Evolutionary conservation across 2,329 filamentous ascomycete species (phyloP).

Genomic region (Colletotrichum gigasporum): DNA sequence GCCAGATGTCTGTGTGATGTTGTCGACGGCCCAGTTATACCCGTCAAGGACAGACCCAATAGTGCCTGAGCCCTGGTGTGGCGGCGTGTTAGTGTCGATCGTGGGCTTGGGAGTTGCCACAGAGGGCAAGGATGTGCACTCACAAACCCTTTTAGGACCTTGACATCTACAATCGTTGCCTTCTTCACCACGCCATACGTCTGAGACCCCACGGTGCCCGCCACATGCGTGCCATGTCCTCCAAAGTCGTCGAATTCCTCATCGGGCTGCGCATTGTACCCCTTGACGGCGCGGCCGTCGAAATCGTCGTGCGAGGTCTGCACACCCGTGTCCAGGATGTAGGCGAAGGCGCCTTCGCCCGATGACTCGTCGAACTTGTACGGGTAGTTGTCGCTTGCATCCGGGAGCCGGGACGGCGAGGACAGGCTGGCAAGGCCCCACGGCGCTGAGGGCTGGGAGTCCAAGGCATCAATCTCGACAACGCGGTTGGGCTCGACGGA

Average conservation of each 20-base stretch:
- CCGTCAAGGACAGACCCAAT: slow-evolving; percentile 40
- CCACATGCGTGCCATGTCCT: slow-evolving; percentile 54
- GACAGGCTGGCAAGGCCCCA: slow-evolving; percentile 60
- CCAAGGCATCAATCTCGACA: slow-evolving; percentile 34
- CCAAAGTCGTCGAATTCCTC: slow-evolving; percentile 44
- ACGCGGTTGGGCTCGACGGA: slow-evolving; percentile 43
- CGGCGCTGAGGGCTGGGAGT: slow-evolving; percentile 45
- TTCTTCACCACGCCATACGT: slow-evolving; percentile 55
- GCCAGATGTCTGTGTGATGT: slow-evolving; percentile 40
- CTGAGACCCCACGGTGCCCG: slow-evolving; percentile 46
- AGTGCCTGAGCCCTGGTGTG: slow-evolving; percentile 30
- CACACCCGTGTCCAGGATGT: slow-evolving; percentile 54
- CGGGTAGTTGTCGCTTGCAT: slow-evolving; percentile 26
- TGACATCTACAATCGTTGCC: slow-evolving; percentile 52
- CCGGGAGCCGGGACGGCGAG: slow-evolving; percentile 31
- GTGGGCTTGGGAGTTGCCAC: neutral
- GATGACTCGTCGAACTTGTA: slow-evolving; percentile 46
- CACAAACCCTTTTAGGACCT: slow-evolving; percentile 46
- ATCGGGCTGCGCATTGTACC: slow-evolving; percentile 36
- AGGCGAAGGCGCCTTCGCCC: slow-evolving; percentile 47
- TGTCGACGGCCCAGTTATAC: slow-evolving; percentile 46
- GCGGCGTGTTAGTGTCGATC: slow-evolving; percentile 28
- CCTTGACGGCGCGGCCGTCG: slow-evolving; percentile 39
- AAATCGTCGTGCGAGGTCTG: slow-evolving; percentile 40
- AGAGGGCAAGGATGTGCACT: neutral